These are phyloP conservation scores for Talaromyces sp. DNA, from an alignment of 2,329 filamentous ascomycete genomes.

Conservation along the genomic window DNA sequence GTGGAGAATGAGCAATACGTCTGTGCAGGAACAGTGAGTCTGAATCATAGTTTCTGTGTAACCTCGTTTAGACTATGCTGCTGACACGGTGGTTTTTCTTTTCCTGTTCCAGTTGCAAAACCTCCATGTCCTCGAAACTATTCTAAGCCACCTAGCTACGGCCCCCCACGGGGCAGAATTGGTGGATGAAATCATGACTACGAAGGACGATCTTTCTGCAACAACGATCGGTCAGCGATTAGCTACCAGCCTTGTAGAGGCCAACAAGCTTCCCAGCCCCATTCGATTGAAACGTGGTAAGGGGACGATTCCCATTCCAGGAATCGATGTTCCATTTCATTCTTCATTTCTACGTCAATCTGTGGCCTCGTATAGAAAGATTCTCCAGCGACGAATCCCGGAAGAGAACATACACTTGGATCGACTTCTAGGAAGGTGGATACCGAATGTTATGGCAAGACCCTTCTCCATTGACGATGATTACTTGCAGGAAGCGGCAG, in stretches of 20 bases:
- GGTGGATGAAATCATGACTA: background rate
- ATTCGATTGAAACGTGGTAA: constrained; percentile 85
- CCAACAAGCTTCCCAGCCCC: background rate
- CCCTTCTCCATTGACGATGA: constrained; percentile 95
- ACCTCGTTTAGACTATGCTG: background rate
- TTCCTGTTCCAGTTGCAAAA: background rate
- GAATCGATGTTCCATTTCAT: constrained; percentile 98
- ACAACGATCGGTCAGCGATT: background rate
- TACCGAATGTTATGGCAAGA: constrained; percentile 94
- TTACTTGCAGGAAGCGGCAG: constrained; percentile 98
- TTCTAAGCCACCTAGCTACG: background rate
- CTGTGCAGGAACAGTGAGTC: constrained; percentile 54
- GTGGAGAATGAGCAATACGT: constrained; percentile 67
- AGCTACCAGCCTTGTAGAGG: background rate
- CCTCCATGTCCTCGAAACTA: constrained; percentile 1
- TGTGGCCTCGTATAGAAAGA: constrained; percentile 96
- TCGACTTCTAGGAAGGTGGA: constrained; percentile 97
- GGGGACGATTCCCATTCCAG: constrained; percentile 83
- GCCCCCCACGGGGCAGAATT: background rate
- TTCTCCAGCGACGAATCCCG: constrained; percentile 99
- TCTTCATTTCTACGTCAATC: constrained; percentile 94
- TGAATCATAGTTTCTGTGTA: background rate
- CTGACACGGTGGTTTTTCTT: background rate
- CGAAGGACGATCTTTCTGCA: background rate
- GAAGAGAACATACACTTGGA: constrained; percentile 96